phyloP scores from a whole-genome alignment of 129 eudicot species.

The Ambrosia artemisiifolia region DNA sequence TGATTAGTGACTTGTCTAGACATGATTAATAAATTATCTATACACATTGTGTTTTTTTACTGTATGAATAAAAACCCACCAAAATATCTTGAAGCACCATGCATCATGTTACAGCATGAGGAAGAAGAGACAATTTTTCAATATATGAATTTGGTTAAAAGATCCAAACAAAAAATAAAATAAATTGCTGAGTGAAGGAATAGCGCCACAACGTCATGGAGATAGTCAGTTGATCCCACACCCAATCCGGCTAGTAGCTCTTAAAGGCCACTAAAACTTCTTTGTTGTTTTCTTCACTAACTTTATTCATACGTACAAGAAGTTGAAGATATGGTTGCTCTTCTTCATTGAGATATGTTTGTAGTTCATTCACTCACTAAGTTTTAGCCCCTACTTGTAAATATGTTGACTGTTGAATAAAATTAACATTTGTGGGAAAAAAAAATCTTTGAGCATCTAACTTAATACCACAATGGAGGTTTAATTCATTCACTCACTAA shows the following conservation, averaged over 20 bases:
- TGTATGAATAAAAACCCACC: too few relatives aligned
- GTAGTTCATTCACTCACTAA: too few relatives aligned
- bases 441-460: too few relatives aligned
- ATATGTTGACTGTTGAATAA: too few relatives aligned
- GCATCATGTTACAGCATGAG: slow-evolving; percentile 4
- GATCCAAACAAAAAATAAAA: slow-evolving; percentile 15
- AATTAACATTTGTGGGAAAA: too few relatives aligned
- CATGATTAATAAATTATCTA: too few relatives aligned
- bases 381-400: too few relatives aligned
- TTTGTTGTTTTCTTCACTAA: slow-evolving; percentile 15
- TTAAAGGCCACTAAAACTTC: background rate
- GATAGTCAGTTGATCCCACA: slow-evolving; percentile 14
- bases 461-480: too few relatives aligned
- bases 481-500: too few relatives aligned
- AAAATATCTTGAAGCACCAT: slow-evolving; percentile 3
- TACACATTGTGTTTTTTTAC: too few relatives aligned
- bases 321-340: background rate
- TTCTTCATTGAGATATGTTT: background rate
- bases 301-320: background rate
- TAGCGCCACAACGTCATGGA: background rate
- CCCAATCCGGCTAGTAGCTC: background rate
- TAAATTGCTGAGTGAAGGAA: slow-evolving; percentile 1
- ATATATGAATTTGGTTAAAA: background rate
- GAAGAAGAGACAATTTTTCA: background rate
- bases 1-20: too few relatives aligned